Base-by-base conservation (phyloP, 129 eudicot genomes). In the Silybum marianum region DNA sequence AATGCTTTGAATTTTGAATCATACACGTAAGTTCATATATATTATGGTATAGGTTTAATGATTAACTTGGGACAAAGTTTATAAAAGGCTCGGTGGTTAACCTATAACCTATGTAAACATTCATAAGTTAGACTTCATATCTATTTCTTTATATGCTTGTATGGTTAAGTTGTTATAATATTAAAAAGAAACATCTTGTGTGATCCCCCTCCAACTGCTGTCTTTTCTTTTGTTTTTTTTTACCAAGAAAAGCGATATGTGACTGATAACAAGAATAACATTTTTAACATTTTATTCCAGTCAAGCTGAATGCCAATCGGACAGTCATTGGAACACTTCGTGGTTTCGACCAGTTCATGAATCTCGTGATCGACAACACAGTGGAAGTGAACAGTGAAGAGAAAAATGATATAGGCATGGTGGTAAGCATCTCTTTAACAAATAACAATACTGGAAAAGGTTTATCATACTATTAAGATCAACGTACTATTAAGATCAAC, bases 261-360 rank as follows among this genome's bases (percentile, higher is more conserved):
- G 34, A 25, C 66, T 67, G 19, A 25, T 39, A 32, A 3, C 69
- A 62, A 21, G 69, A 65, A 21, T 65, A 65, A 65, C 26, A 21
- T 65, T 65, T 9, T 9, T 22, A 65, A 65, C 69, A 65, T 21
- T 22, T 16, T 65, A 65, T 3, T 80, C 82, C 86, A 91, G 95
- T 88, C 78, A 91, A 91, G 84, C 82, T 91, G 87, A 91, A 91
- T 85, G 95, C 95, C n/a, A 91, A 91, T 69, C 85, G 95, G 38
- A 88, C 81, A 86, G 95, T 91, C 74, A 84, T 85, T 68, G 95
- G 95, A 6, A 88, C 92, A 7, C 91, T 91, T 71, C 91, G 95
- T 78, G 92, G 88, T 7, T 86, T 92, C 81, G 94, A 90, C 77
- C 94, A 90, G 82, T 90, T 90, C 69, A 90, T 90, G 94, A 90